Base-by-base conservation (phyloP, 345 rosid genomes). In the Ailanthus altissimus region DNA sequence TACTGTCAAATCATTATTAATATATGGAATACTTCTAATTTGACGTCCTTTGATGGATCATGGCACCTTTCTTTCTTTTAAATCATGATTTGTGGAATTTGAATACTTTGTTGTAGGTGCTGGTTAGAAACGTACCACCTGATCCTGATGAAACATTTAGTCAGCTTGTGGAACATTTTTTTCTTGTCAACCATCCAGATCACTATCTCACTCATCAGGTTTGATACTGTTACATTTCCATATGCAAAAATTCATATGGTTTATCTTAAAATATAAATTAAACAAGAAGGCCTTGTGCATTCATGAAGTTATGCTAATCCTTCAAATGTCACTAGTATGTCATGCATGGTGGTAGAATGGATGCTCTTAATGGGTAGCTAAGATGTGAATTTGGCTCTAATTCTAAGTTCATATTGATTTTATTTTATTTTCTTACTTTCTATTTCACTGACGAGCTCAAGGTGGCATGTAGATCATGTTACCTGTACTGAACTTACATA, bases 181-280 rank as follows among this genome's bases (percentile, higher is more conserved):
- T 95, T 81, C 84, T 88, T 53, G 99, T 95, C 81, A 95, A 95
- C 80, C 99, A 93, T 87, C 92, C 98, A 51, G 89, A 89, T 72
- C 82, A 88, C 77, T 93, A 87, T 81, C 97, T 93, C 58, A 92
- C 85, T 78, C 88, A 92, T 77, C 99, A 90, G 98, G 99, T 93
- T 80, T 71, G 83, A 72, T 65, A 70, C 58, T 79, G 20, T 68
- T 45, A 23, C 36, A 28, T 70, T 49, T 49, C 18, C 46, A 36
- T 40, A 14, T 67, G 45, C 25, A 25, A 43, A n/a, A n/a, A n/a
- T n/a, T 63, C 38, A 18, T 38, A 63, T 63, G 21, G 8, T 38
- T 58, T 64, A 38, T 38, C 2, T 13, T 38, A 8, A 32, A 8
- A 16, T 18, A 3, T 12, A 26, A 5, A 26, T 64, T 25, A 64